Base-by-base conservation (phyloP, 2,329 filamentous ascomycete genomes). In the Claviceps spartinae region DNA sequence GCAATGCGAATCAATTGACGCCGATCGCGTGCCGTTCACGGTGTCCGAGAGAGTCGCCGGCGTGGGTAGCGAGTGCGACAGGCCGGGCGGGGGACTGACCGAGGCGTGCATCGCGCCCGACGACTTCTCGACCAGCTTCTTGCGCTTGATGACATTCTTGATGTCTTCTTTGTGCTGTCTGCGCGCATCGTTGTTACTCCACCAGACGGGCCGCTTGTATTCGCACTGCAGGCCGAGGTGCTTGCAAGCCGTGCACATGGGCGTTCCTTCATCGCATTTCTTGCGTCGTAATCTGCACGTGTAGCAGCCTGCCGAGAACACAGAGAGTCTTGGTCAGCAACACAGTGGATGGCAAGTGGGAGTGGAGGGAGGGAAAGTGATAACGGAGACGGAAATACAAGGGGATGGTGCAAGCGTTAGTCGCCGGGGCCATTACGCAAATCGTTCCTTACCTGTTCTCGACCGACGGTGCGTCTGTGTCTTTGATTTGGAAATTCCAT, bases 171-270 rank as follows among this genome's bases (percentile, higher is more conserved):
- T 98, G 67, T 96, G 88, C 52, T 83, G 73, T 61, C 85, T 81
- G 60, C 93, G 79, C 63, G 86, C 82, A 57, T 95, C 89, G 63
- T 86, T 86, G 75, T 93, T 96, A 71, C 85, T 86, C 93, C 93
- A 98, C 93, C 93, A 98, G 71, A 87, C 81, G 40, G 93, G 93
- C 64, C 90, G 77, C 77, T 95, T 95, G 74, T 97, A 98, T 74
- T 97, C 89, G 73, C 93, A 98, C 62, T 78, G 77, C 53, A 98
- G 77, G 51, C 86, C 86, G 52, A 98, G 83, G 63, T 82, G 76
- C 60, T 79, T 82, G 76, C 81, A 84, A 55, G 81, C 81, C 16
- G 78, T 76, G 72, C 81, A 84, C 61, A 74, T 70, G 50, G 79
- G 78, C 40, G 73, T 70, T 56, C 78, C 79, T 67, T 84, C 81